Percentiles rank a stretch among this genome's conserved stretches.
These are phyloP conservation scores for Paraurostyla sp. DNA, from an alignment of 73 alveolate genomes.

Conservation along the genomic window DNA sequence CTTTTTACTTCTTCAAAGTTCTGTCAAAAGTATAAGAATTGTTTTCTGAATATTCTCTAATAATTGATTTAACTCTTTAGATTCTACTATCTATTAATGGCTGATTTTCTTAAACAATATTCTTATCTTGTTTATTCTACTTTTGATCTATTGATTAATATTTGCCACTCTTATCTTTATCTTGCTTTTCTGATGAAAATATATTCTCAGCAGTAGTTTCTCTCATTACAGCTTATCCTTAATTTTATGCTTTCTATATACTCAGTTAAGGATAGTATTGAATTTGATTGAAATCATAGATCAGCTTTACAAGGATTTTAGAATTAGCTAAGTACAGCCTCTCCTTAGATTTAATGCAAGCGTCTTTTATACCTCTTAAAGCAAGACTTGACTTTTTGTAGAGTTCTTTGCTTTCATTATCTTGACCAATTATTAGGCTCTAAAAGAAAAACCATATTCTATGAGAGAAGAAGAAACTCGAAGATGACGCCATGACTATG, in stretches of 20 bases:
- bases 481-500: constrained; percentile 50
- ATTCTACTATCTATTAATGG: neutral
- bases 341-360: constrained; percentile 50
- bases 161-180: too few species aligned
- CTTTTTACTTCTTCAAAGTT: neutral
- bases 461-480: constrained; percentile 62
- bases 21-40: neutral
- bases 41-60: constrained; percentile 12
- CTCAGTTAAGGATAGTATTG: constrained; percentile 45
- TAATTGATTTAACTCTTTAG: neutral
- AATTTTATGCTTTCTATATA: neutral
- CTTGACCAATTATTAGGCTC: constrained; percentile 1
- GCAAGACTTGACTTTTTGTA: constrained; percentile 5
- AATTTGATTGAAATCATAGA: constrained; percentile 11
- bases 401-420: constrained; percentile 28
- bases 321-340: constrained; percentile 73
- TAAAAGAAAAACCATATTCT: constrained; percentile 64
- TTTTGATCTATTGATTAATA: neutral
- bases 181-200: too few species aligned
- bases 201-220: too few species aligned
- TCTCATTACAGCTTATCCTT: too few species aligned
- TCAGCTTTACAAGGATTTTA: constrained; percentile 35
- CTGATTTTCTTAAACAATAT: neutral
- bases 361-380: constrained; percentile 52
- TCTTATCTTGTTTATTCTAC: neutral